Evolutionary conservation across 1,284 basidiomycete species (phyloP).

Genomic region (Sporisorium reilianum): DNA sequence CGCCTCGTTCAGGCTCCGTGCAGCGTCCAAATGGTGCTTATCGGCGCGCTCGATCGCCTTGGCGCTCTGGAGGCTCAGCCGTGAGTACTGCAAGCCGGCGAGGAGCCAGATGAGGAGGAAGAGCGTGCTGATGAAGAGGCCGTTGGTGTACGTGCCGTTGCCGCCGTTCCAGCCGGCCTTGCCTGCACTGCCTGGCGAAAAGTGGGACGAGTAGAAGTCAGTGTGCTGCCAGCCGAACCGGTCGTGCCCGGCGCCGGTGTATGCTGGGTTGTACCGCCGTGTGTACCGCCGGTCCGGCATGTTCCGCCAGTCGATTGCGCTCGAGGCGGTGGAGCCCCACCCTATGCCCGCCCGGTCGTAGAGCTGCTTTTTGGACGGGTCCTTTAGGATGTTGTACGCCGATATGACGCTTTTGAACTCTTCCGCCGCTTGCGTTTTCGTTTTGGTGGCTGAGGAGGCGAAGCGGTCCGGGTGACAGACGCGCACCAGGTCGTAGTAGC

Average conservation of each 20-base stretch:
- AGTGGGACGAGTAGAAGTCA: constrained; percentile 12
- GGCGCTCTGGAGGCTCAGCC: constrained; percentile 37
- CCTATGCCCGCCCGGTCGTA: constrained; percentile 53
- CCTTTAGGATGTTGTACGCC: constrained; percentile 58
- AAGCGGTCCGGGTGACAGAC: constrained; percentile 59
- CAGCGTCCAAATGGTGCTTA: constrained; percentile 30
- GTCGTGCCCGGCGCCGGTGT: constrained; percentile 27
- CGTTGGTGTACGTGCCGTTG: constrained; percentile 42
- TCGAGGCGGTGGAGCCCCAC: constrained; percentile 32
- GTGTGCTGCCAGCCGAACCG: constrained; percentile 45
- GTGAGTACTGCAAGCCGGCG: constrained; percentile 39
- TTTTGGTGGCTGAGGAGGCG: constrained; percentile 2
- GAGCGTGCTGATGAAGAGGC: constrained; percentile 36
- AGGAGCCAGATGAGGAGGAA: constrained; percentile 51
- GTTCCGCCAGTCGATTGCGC: too few relatives aligned
- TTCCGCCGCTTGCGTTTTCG: constrained; percentile 36
- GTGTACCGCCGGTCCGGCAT: constrained; percentile 37
- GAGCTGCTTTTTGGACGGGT: constrained; percentile 20
- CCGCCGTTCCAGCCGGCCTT: constrained; percentile 36
- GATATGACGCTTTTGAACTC: constrained; percentile 53
- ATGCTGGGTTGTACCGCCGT: constrained; percentile 8
- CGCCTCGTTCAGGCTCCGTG: constrained; percentile 25
- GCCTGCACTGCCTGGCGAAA: background rate
- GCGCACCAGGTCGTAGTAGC: constrained; percentile 66
- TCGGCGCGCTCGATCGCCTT: constrained; percentile 42